These are phyloP conservation scores for Fallopia convolvulus DNA, from an alignment of 148 eudicot genomes.

Conservation along the genomic window DNA sequence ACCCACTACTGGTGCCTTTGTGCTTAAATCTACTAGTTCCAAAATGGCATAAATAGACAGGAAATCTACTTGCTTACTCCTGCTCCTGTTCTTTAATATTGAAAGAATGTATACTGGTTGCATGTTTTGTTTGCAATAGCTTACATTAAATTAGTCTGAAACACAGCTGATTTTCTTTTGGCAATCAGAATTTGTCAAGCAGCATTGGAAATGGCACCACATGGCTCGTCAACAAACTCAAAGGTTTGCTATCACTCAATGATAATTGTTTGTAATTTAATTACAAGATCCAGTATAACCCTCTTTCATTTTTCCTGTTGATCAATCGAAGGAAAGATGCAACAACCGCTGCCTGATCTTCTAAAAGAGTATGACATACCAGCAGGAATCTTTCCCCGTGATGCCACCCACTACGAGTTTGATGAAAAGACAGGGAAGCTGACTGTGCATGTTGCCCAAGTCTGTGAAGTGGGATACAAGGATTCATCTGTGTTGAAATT, in stretches of 20 bases:
- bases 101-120: background rate
- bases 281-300: background rate
- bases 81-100: background rate
- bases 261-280: background rate
- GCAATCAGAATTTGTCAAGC: constrained; percentile 50
- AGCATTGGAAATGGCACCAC: constrained; percentile 76
- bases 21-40: background rate
- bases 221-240: constrained; percentile 79
- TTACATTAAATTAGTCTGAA: background rate
- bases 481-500: constrained; percentile 85
- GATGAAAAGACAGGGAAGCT: constrained; percentile 74
- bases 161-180: constrained; percentile 13
- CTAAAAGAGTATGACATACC: constrained; percentile 82
- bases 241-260: constrained; percentile 55
- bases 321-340: constrained; percentile 66
- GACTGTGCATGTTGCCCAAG: constrained; percentile 59
- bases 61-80: background rate
- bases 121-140: background rate
- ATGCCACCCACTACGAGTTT: constrained; percentile 93
- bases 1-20: background rate
- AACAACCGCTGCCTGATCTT: constrained; percentile 74
- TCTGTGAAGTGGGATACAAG: constrained; percentile 87
- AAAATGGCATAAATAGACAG: too few species aligned
- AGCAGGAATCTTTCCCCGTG: constrained; percentile 83
- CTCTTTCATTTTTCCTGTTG: background rate